A percentile compares a stretch with the other conserved stretches of the same genome.
These are phyloP conservation scores for Penicillium robsamsonii DNA, from an alignment of 495 filamentous ascomycete genomes.

Conservation along the genomic window DNA sequence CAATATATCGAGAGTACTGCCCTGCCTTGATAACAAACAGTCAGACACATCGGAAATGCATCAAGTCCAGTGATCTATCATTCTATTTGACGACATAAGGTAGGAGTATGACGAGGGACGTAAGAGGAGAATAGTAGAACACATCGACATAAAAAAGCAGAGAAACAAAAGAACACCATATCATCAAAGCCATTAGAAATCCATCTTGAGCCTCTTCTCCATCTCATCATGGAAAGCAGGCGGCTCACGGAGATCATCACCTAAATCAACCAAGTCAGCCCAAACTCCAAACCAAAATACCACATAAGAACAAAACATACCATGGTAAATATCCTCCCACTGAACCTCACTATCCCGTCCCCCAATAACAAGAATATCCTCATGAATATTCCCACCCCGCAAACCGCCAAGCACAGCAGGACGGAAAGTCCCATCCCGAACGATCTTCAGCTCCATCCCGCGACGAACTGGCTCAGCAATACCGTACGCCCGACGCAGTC, in stretches of 20 bases:
- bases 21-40: background rate
- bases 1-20: background rate
- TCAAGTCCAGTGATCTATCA: conserved; percentile 15
- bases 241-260: conserved; percentile 59
- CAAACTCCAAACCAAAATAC: conserved; percentile 1
- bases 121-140: conserved; percentile 25
- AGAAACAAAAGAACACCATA: conserved; percentile 19
- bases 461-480: conserved; percentile 90
- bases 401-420: conserved; percentile 45
- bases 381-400: conserved; percentile 54
- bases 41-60: background rate
- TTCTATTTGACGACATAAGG: conserved; percentile 20
- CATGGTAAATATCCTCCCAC: conserved; percentile 89
- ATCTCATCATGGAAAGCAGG: conserved; percentile 86
- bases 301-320: conserved; percentile 27
- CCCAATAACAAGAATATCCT: conserved; percentile 68
- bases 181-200: conserved; percentile 46
- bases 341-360: conserved; percentile 71
- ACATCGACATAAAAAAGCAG: conserved; percentile 16
- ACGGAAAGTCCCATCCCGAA: conserved; percentile 56
- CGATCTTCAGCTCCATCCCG: conserved; percentile 93
- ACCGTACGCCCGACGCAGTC: conserved; percentile 78
- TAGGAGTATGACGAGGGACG: conserved; percentile 10
- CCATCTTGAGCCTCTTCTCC: conserved; percentile 82
- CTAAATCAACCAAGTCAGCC: conserved; percentile 35